phyloP scores from a whole-genome alignment of 306 rosid genomes.

The Neltuma alba region DNA sequence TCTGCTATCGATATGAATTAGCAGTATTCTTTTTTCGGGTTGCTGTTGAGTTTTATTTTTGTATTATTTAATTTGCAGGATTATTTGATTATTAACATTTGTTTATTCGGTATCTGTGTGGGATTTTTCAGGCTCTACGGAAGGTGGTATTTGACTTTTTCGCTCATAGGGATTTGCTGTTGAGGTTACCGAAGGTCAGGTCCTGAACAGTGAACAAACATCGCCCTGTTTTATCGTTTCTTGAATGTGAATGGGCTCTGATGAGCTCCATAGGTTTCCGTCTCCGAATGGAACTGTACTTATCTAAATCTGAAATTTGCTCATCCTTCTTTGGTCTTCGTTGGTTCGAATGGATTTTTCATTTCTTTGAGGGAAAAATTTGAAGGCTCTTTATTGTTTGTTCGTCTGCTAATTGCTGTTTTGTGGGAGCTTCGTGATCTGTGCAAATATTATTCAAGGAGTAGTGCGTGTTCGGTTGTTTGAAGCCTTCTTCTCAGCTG shows the following conservation, averaged over 20 bases:
- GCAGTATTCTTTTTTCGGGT: neutral
- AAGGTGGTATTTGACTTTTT: constrained; percentile 72
- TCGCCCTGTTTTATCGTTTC: constrained; percentile 15
- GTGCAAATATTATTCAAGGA: constrained; percentile 23
- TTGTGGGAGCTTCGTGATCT: constrained; percentile 41
- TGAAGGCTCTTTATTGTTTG: constrained; percentile 30
- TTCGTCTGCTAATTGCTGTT: constrained; percentile 29
- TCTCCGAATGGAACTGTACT: constrained; percentile 52
- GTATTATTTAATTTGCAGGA: constrained; percentile 10
- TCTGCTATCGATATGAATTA: too few relatives aligned
- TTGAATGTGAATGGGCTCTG: constrained; percentile 44
- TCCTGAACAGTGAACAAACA: constrained; percentile 26
- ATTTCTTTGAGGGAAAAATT: constrained; percentile 34
- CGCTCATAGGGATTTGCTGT: constrained; percentile 19
- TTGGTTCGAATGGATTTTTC: constrained; percentile 48
- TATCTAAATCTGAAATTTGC: constrained; percentile 38
- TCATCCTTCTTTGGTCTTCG: constrained; percentile 40
- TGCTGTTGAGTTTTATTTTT: constrained; percentile 24
- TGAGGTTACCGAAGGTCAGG: constrained; percentile 43
- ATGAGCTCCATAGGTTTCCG: constrained; percentile 43
- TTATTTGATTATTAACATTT: constrained; percentile 28
- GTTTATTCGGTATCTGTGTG: constrained; percentile 43
- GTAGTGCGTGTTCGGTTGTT: constrained; percentile 24
- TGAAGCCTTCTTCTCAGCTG: constrained; percentile 43
- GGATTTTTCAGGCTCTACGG: constrained; percentile 72